Base-by-base conservation (phyloP, 257 asterid species). In the Ajuga chamaepitys region DNA sequence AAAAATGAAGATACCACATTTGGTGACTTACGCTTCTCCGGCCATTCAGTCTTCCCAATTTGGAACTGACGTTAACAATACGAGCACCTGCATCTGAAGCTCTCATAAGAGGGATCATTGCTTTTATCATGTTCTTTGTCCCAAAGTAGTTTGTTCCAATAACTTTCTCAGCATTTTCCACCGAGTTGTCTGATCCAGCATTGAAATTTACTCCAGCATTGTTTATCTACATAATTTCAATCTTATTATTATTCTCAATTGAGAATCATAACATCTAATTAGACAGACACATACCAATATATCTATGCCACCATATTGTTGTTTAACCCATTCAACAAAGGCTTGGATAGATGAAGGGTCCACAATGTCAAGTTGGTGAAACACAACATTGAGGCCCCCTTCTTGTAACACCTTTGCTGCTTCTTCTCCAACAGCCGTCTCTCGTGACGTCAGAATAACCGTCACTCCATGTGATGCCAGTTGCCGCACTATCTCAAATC, bases 191-290 rank as follows among this genome's bases (percentile, higher is more conserved):
- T 22, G 95, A 55, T 54, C 97, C 98, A 13, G 80, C 59, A 72
- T 90, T 90, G 89, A 60, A 88, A 77, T 90, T 94, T 56, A 88
- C 87, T 70, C 99, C 99, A n/a, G 99, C 99, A 82, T 94, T 94
- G 81, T 94, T 94, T 58, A 94, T 80, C 99, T 94, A 66, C 34
- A 76, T 45, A 42, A 48, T 46, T 10, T 13, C 28, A 7, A 20
- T 16, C 5, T n/a, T n/a, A 52, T 16, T 28, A 28, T 5, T 8
- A 30, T 30, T 30, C 37, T 30, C 37, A 0, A 30, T 30, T 30
- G 1, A n/a, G n/a, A n/a, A n/a, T n/a, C n/a, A n/a, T n/a, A n/a
- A n/a, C n/a, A n/a, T n/a, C n/a, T n/a, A n/a, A n/a, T n/a, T n/a
- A n/a, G n/a, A n/a, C n/a, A n/a, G n/a, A n/a, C n/a, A n/a, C 38